A percentile compares a stretch with the other conserved stretches of the same genome.
Conservation (phyloP, 805 yeast species). For the Starmerella floricola region DNA sequence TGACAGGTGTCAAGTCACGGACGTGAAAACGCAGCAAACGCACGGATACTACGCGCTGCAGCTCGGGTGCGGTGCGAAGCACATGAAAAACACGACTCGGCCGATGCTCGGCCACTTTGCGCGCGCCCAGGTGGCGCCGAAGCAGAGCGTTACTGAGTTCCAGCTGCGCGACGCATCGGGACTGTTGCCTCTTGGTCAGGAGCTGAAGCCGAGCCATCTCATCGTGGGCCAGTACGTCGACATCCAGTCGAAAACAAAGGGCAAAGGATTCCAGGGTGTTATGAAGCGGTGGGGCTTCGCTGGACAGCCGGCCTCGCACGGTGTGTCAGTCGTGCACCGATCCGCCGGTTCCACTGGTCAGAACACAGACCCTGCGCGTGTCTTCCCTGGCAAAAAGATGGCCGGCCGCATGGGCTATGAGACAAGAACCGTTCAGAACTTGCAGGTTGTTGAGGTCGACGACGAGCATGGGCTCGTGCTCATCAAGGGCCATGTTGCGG, state of each 20-base stretch:
- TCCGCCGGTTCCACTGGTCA: constrained; percentile 96
- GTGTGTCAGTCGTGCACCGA: constrained; percentile 88
- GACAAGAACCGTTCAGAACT: constrained; percentile 60
- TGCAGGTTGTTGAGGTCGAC: constrained; percentile 65
- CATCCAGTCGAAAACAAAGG: constrained; percentile 64
- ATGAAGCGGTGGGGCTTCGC: constrained; percentile 88
- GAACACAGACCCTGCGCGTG: constrained; percentile 91
- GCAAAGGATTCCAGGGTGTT: constrained; percentile 96
- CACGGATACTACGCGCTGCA: constrained; percentile 81
- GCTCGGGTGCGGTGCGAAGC: constrained; percentile 68
- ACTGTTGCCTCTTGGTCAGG: constrained; percentile 63
- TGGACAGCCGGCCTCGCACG: constrained; percentile 89
- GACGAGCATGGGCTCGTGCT: constrained; percentile 70
- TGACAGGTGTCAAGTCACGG: constrained; percentile 75
- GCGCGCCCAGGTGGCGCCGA: constrained; percentile 74
- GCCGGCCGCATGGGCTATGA: constrained; percentile 92
- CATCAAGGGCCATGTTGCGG: constrained; percentile 84
- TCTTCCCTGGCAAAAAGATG: constrained; percentile 94
- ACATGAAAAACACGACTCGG: constrained; percentile 49
- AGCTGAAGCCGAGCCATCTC: constrained; percentile 73
- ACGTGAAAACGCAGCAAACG: constrained; percentile 52
- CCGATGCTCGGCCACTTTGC: constrained; percentile 65
- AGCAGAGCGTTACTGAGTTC: constrained; percentile 62
- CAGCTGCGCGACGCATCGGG: constrained; percentile 57
- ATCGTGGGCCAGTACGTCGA: constrained; percentile 75